Percentiles rank a stretch among this genome's conserved stretches.
phyloP scores from a whole-genome alignment of 2,329 filamentous ascomycete species.

The Lasiodiplodia gonubiensis region DNA sequence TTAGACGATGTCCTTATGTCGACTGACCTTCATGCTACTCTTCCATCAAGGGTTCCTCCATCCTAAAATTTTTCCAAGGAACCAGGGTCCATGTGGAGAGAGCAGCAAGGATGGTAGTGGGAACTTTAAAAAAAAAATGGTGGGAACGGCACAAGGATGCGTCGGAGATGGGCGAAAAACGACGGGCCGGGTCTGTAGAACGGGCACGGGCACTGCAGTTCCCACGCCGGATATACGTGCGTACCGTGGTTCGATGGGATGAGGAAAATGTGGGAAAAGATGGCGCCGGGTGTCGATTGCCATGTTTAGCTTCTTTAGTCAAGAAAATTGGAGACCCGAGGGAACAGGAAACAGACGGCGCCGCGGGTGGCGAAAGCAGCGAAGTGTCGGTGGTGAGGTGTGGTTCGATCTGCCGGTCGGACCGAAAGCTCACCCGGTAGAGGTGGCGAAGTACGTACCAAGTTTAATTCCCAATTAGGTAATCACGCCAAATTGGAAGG shows the following conservation, averaged over 20 bases:
- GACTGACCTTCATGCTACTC: background rate
- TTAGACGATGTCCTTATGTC: background rate
- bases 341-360: background rate
- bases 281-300: background rate
- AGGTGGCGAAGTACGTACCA: background rate
- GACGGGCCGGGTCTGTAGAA: background rate
- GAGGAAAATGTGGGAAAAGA: background rate
- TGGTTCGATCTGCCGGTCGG: constrained; percentile 14
- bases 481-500: background rate
- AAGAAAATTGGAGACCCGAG: background rate
- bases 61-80: background rate
- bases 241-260: background rate
- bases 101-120: background rate
- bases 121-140: background rate
- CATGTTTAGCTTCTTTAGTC: background rate
- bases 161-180: background rate
- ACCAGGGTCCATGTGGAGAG: background rate
- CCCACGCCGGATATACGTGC: background rate
- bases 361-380: background rate
- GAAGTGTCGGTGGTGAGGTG: background rate
- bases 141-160: background rate
- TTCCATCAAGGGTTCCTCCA: no score
- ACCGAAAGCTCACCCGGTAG: constrained; percentile 1
- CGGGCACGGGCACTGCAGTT: background rate
- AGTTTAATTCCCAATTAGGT: background rate